Evolutionary conservation across 2,329 filamentous ascomycete genomes (phyloP), one percentile per base, ranked within the genome.

Genomic region (Aspergillaceae sp.): DNA sequence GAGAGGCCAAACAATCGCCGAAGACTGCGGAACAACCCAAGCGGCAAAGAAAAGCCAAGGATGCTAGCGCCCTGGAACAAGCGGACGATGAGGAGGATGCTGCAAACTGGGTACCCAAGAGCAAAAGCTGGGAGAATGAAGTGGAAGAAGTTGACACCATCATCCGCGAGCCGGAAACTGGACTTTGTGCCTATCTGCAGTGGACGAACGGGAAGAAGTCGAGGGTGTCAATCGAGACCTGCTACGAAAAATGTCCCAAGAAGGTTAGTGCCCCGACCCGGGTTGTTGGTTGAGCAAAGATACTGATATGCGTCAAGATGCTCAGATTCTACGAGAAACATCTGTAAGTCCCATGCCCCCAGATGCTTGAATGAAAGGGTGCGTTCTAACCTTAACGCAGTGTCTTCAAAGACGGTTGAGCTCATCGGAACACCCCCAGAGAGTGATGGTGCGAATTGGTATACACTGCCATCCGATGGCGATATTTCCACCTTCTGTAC

Each of bases 241-340:
- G 67, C 51, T 72, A 72, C 46, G 59, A 67, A 28, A 67, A 60
- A 44, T 74, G 70, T 47, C 72, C 72, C 0, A 53, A 56, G 47
- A 65, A 66, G 56, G 68, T 68, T 57, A 53, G 56, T 50, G 19
- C 29, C 10, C 27, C 7, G 41, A n/a, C 19, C 7, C 30, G 28
- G 5, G 36, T 49, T 44, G 7, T 7, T 11, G 5, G 5, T 47
- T 10, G 37, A 10, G 27, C 28, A 26, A n/a, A 26, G 6, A 42
- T 43, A 44, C 46, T 60, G 43, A 61, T 47, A 9, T 38, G 6
- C 9, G 40, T 10, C 7, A 44, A 72, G 63, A 74, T 75, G 71
- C 65, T 74, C 7, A 58, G 66, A 47, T 75, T 74, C 45, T 75
- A 74, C 48, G 72, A 75, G 55, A 56, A 61, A 35, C 71, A 75